Base-by-base conservation (phyloP, 768 basidiomycete genomes). In the Tylopilus sp. region DNA sequence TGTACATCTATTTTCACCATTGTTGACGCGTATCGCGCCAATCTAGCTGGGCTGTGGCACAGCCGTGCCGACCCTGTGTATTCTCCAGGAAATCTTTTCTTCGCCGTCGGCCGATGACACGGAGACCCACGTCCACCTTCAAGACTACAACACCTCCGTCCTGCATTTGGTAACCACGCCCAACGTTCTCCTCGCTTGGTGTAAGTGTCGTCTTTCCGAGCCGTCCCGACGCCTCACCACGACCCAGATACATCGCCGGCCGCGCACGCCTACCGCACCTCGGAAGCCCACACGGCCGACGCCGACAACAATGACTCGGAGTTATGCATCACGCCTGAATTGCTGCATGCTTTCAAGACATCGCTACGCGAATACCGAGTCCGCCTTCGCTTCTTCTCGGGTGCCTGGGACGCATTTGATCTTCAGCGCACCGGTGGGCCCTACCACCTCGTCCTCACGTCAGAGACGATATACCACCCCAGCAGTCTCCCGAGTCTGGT, bases 21-120 rank as follows among this genome's bases (percentile, higher is more conserved):
- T 26, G 45, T 54, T 50, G 13, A 58, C 39, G 18, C 13, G 3
- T 12, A 21, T n/a, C 0, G 26, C 17, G 3, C 38, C n/a, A n/a
- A 10, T 38, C 1, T 49, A 98, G 94, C 68, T 97, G 46, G 95
- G 95, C 1, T 98, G 95, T 65, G 95, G 95, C 18, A 98, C 95
- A 0, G 89, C 87, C 1, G 69, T 97, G 0, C 95, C 95, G 1
- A 85, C 86, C 0, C 69, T 91, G 10, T 90, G 81, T 56, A 70
- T 95, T 49, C 75, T 98, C 1, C 74, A 77, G 6, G 68, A 78
- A 40, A 60, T 94, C 5, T 81, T 91, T 48, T 75, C 70, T 33
- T 67, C 59, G 3, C 56, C 55, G 5, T 54, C 47, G 12, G 47
- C 55, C 8, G 12, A 28, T 6, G 44, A 57, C 17, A 26, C 51